phyloP scores from a whole-genome alignment of 2,329 filamentous ascomycete species.

The Orbilia blumenaviensis region DNA sequence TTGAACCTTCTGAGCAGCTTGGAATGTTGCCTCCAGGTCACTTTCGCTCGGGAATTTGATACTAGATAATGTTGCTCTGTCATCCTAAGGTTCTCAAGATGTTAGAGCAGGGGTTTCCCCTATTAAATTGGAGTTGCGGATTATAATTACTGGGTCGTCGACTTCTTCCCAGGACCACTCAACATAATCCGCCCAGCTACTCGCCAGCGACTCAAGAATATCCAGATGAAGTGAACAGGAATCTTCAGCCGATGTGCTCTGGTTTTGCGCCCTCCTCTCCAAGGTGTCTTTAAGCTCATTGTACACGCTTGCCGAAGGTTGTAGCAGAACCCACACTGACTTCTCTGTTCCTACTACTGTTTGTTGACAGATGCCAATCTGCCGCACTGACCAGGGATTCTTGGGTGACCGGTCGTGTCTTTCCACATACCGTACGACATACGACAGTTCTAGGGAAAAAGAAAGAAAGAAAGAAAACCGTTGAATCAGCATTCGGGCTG shows the following conservation, averaged over 20 bases:
- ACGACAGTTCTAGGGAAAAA: conserved; percentile 31
- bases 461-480: too few species aligned
- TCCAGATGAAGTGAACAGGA: conserved; percentile 29
- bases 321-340: conserved; percentile 20
- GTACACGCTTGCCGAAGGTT: conserved; percentile 22
- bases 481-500: too few species aligned
- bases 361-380: conserved; percentile 31
- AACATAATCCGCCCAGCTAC: conserved; percentile 34
- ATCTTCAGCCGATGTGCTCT: not conserved
- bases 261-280: not conserved
- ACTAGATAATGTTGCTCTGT: not conserved
- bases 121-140: not conserved
- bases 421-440: conserved; percentile 32
- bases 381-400: conserved; percentile 40
- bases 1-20: conserved; percentile 20
- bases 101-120: not conserved
- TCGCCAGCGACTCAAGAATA: conserved; percentile 21
- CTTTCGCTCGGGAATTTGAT: conserved; percentile 6
- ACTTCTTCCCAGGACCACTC: conserved; percentile 23
- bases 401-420: not conserved
- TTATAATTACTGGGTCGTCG: conserved; percentile 9
- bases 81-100: not conserved
- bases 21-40: conserved; percentile 6
- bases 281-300: conserved; percentile 3
- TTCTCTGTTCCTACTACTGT: not conserved